Evolutionary conservation across 345 rosid genomes (phyloP).

Genomic region (Tarenaya hassleriana): DNA sequence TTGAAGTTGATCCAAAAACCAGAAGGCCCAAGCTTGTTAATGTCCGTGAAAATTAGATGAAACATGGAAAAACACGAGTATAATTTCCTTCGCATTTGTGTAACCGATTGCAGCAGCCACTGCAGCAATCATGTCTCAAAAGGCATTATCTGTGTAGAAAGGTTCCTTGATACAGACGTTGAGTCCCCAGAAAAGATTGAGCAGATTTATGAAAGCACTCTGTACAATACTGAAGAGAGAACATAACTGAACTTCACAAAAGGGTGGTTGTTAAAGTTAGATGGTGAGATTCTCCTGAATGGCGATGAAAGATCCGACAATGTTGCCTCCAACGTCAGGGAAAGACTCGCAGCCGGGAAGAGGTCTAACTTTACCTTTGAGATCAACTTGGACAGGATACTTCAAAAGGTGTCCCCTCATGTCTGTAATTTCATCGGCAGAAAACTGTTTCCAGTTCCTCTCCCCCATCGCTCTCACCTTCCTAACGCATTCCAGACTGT

Average conservation of each 20-base stretch:
- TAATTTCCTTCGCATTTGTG: no score
- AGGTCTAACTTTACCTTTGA: constrained; percentile 75
- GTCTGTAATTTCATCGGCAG: constrained; percentile 55
- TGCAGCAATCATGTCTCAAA: background rate
- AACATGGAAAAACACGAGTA: no score
- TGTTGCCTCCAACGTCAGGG: constrained; percentile 86
- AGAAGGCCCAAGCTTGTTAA: constrained; percentile 69
- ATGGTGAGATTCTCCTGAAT: constrained; percentile 89
- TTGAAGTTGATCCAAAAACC: constrained; percentile 54
- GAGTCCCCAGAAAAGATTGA: background rate
- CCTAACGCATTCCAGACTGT: constrained; percentile 75
- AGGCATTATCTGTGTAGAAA: no score
- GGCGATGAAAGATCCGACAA: constrained; percentile 66
- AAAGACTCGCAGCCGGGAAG: constrained; percentile 59
- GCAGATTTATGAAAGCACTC: no score
- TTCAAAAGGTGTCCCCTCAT: constrained; percentile 82
- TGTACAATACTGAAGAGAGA: no score
- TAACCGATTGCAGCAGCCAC: no score
- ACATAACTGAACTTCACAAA: no score
- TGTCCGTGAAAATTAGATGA: no score
- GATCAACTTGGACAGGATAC: constrained; percentile 78
- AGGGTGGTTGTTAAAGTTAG: no score
- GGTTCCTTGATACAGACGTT: no score
- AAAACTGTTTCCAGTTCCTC: constrained; percentile 68
- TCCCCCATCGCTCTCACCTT: constrained; percentile 53